Base-by-base conservation (phyloP, 2,329 filamentous ascomycete species). In the Fusarium irregulare region DNA sequence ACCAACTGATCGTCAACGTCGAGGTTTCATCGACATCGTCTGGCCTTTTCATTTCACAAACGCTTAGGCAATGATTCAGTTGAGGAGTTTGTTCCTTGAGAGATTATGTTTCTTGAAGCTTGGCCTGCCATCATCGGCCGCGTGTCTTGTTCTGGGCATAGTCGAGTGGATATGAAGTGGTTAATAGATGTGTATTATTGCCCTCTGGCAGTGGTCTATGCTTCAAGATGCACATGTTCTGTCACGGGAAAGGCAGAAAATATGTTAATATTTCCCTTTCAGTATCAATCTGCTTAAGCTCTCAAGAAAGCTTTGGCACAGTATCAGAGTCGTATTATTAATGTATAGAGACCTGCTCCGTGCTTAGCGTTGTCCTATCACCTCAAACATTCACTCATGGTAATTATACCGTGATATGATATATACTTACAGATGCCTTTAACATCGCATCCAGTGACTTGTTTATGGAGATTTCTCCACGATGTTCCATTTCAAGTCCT, bases 1-100 rank as follows among this genome's bases (percentile, higher is more conserved):
- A 69, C 37, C 56, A 53, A 47, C 40, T 34, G 54, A 51, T 66
- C 55, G 42, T n/a, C 64, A 45, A 64, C 64, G 40, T 59, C 47
- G 53, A 59, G 44, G 53, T 67, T 59, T 40, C 64, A 68, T 59
- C 45, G 48, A 64, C 50, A 28, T 42, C 20, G 56, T 20, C 30
- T 49, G 23, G 18, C 47, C 48, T 28, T 28, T 25, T 51, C 6
- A 18, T 28, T 23, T 51, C 6, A 18, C 7, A 21, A 32, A 21
- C 28, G 34, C 13, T 50, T 23, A 37, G 42, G 23, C 28, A 37
- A 13, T 20, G 44, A 28, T 44, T 61, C 34, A 20, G n/a, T 55
- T 20, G 32, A 34, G 18, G 44, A 30, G 30, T 54, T 60, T 40
- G 34, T 54, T 34, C 21, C 10, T 30, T 40, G 23, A 9, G 28